Evolutionary conservation across 208 protist species (phyloP), one percentile per base, ranked within the genome.

Genomic region (Leishmania lainsoni): DNA sequence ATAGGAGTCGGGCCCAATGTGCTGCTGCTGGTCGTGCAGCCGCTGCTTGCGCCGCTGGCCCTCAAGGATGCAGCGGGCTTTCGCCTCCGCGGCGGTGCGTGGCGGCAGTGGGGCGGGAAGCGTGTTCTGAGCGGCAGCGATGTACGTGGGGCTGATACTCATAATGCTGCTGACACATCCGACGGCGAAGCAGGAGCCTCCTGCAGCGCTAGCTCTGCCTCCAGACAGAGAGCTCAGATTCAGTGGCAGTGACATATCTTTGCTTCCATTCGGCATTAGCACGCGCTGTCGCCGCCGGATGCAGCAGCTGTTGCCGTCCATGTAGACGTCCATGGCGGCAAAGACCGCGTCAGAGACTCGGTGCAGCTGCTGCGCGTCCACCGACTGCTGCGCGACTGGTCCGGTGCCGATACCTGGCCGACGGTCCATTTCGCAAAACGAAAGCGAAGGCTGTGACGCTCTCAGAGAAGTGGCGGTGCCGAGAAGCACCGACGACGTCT

Each of bases 251-350:
- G 54, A 9, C n/a, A 9, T 14, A 5, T 39, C 71, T 29, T 35
- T 75, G 71, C 22, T 45, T 1, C n/a, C 16, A 39, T 75, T 72
- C 49, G 72, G 69, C 9, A 56, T 59, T n/a, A 26, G 6, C 58
- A n/a, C 49, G 14, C 75, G 79, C 32, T 78, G 78, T 22, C 91
- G 90, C n/a, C 79, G 87, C 49, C 88, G 89, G 59, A 95, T 65
- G 59, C 84, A 88, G 61, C 85, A 86, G 72, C 86, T 89, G 73
- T 96, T 96, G 20, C 91, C 93, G 75, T 96, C 93, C 85, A 96
- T 83, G 22, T 81, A 75, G n/a, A 96, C 84, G 78, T 95, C 90
- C 71, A 96, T 82, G 6, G 81, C 76, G 16, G 81, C 83, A 75
- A 89, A 96, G 2, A 86, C 84, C 10, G 80, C 52, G 20, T 65